Percentiles rank a stretch among this genome's conserved stretches.
Evolutionary conservation across 345 rosid genomes (phyloP).

Genomic region (Bruguiera parviflora): DNA sequence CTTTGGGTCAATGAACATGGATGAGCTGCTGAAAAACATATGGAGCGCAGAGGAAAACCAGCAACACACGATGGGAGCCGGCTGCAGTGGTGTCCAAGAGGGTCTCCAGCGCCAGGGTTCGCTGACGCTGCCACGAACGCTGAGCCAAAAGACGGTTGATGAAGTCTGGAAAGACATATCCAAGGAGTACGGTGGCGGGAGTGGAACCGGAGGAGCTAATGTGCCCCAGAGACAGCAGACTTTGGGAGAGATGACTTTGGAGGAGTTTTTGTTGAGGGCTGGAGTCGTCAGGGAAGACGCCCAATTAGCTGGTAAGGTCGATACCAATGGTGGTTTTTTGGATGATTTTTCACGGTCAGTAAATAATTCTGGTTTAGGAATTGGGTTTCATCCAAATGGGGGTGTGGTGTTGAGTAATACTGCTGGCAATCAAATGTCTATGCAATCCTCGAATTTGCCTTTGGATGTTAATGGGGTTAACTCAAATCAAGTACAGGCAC

Average conservation of each 20-base stretch:
- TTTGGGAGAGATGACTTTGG: conserved; percentile 87
- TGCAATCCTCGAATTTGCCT: conserved; percentile 60
- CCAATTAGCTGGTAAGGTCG: conserved; percentile 35
- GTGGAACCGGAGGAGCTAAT: conserved; percentile 22
- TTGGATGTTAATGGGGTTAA: conserved; percentile 54
- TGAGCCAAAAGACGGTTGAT: conserved; percentile 88
- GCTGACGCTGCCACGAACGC: conserved; percentile 72
- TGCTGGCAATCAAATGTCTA: conserved; percentile 30
- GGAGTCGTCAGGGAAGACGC: conserved; percentile 88
- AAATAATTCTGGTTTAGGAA: conserved; percentile 37
- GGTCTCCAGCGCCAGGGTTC: conserved; percentile 90
- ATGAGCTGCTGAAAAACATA: conserved; percentile 77
- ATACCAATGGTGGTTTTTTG: conserved; percentile 39
- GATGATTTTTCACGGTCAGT: conserved; percentile 34
- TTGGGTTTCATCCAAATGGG: conserved; percentile 51
- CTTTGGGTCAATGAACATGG: conserved; percentile 98
- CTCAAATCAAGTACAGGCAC: conserved; percentile 41
- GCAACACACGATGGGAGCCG: conserved; percentile 30
- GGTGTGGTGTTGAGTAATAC: conserved; percentile 23
- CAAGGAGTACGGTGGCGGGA: conserved; percentile 47
- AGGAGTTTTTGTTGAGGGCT: conserved; percentile 80
- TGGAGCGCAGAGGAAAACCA: conserved; percentile 93
- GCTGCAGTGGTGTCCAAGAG: conserved; percentile 26
- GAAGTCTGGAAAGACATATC: conserved; percentile 83
- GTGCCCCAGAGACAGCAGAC: conserved; percentile 82